phyloP scores from a whole-genome alignment of 2,329 filamentous ascomycete genomes.

The Venturia asperata region DNA sequence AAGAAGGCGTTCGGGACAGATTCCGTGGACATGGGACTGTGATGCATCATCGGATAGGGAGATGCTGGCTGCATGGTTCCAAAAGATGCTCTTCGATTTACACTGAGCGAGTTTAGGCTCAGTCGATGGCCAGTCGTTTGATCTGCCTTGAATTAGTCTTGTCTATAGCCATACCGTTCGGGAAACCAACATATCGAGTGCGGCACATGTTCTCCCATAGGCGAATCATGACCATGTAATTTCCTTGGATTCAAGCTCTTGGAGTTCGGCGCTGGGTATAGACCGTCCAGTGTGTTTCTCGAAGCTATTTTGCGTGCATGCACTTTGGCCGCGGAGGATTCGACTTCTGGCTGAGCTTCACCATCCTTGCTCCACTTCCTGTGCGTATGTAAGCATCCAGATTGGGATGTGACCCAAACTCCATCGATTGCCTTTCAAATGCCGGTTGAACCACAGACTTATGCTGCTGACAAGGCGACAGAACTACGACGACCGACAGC shows the following conservation, averaged over 20 bases:
- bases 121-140: conserved; percentile 39
- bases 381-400: conserved; percentile 19
- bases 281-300: conserved; percentile 32
- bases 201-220: conserved; percentile 52
- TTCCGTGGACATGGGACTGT: conserved; percentile 29
- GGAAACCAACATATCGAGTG: conserved; percentile 54
- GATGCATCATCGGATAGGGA: conserved; percentile 31
- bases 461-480: background rate
- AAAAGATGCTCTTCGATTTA: conserved; percentile 41
- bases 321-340: conserved; percentile 23
- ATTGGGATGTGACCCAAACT: background rate
- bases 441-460: background rate
- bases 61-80: conserved; percentile 24
- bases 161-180: background rate
- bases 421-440: background rate
- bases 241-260: conserved; percentile 32
- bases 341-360: conserved; percentile 27
- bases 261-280: conserved; percentile 26
- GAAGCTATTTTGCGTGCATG: conserved; percentile 34
- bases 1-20: conserved; percentile 4
- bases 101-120: conserved; percentile 35
- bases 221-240: conserved; percentile 42
- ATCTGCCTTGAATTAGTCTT: conserved; percentile 32
- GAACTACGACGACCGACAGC: background rate
- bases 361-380: conserved; percentile 41